Conservation (phyloP, 495 filamentous ascomycete species). For the Aspergillus conjunctus region DNA sequence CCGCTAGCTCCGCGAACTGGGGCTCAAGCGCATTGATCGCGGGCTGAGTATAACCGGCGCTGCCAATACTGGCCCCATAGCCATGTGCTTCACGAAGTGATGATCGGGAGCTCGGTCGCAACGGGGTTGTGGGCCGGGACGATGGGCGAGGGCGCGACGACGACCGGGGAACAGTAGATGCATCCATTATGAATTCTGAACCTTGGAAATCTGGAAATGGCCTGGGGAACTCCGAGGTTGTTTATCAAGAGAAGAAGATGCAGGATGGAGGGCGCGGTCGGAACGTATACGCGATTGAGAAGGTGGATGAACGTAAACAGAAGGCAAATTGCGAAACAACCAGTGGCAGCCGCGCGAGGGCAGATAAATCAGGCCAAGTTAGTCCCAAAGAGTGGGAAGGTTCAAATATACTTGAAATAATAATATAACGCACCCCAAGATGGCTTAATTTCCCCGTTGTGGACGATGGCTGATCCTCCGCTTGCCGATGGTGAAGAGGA, state of each 20-base stretch:
- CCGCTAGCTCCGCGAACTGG: conserved; percentile 88
- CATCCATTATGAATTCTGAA: conserved; percentile 35
- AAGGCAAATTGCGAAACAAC: not conserved
- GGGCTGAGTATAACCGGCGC: conserved; percentile 55
- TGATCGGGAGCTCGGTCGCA: conserved; percentile 87
- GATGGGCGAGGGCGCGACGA: conserved; percentile 47
- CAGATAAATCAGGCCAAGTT: conserved; percentile 4
- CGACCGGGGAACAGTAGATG: conserved; percentile 35
- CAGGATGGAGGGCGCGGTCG: conserved; percentile 5
- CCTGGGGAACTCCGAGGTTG: conserved; percentile 12
- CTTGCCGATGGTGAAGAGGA: not conserved
- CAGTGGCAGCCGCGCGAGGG: not conserved
- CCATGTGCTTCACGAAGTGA: conserved; percentile 75
- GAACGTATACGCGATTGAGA: conserved; percentile 18
- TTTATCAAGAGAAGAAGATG: conserved; percentile 8
- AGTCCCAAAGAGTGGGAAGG: not conserved
- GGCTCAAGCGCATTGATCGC: conserved; percentile 84
- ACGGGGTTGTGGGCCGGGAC: conserved; percentile 88
- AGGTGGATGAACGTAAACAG: conserved; percentile 11
- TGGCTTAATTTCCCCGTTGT: too few relatives aligned
- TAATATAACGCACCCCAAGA: not conserved
- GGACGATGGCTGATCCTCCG: not conserved
- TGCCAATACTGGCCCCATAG: conserved; percentile 46
- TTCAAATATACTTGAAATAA: not conserved
- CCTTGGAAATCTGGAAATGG: not conserved